phyloP scores from a whole-genome alignment of 768 basidiomycete species.

The Tricholoma sp. region DNA sequence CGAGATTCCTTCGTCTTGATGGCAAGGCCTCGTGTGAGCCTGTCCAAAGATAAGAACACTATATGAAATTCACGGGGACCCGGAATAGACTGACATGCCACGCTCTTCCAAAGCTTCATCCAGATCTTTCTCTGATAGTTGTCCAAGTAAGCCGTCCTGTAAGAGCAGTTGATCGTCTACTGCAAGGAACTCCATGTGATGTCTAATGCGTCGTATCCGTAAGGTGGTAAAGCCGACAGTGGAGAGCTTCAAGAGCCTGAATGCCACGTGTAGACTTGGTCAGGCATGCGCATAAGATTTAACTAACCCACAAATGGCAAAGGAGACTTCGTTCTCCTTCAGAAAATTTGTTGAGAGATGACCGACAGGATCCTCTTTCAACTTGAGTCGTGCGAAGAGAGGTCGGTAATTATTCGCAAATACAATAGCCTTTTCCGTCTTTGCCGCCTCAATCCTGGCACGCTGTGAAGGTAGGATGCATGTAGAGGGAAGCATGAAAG shows the following conservation, averaged over 20 bases:
- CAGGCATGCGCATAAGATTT: not conserved
- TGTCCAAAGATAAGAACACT: constrained; percentile 10
- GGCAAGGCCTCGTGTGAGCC: constrained; percentile 33
- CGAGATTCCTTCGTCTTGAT: constrained; percentile 42
- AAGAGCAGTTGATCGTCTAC: constrained; percentile 62
- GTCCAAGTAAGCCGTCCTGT: constrained; percentile 38
- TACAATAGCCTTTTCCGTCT: constrained; percentile 41
- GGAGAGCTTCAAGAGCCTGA: constrained; percentile 37
- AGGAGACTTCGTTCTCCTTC: constrained; percentile 25
- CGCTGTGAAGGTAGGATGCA: constrained; percentile 81
- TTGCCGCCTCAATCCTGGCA: constrained; percentile 53
- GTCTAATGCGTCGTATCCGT: constrained; percentile 38
- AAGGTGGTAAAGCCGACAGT: constrained; percentile 38
- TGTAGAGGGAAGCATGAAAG: constrained; percentile 80
- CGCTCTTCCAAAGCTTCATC: constrained; percentile 68
- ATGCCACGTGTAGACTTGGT: constrained; percentile 2
- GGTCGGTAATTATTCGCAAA: constrained; percentile 31
- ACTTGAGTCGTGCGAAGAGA: constrained; percentile 30
- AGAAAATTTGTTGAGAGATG: constrained; percentile 29
- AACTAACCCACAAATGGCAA: constrained; percentile 59
- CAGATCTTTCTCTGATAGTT: constrained; percentile 50
- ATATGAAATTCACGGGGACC: not conserved
- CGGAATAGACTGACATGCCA: constrained; percentile 55
- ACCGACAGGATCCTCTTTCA: constrained; percentile 27
- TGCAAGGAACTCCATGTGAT: constrained; percentile 41